Base-by-base conservation (phyloP, 2,329 filamentous ascomycete genomes). In the Chaetothyriales sp. region DNA sequence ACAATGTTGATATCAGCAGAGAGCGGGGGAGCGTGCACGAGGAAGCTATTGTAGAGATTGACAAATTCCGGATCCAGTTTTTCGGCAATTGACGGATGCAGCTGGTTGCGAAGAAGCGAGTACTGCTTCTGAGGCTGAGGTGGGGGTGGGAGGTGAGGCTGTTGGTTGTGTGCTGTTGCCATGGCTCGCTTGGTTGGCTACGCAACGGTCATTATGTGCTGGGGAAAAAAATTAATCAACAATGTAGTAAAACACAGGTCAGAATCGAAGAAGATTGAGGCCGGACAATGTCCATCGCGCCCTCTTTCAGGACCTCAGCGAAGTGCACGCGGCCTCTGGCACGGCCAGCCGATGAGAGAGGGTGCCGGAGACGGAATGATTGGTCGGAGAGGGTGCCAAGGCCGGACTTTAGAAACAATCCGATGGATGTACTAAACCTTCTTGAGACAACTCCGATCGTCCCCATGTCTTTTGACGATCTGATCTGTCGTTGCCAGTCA, bases 41-140 rank as follows among this genome's bases (percentile, higher is more conserved):
- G 58, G 46, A 57, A 51, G n/a, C 56, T 51, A 46, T 61, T 58
- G 57, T 61, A 60, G 25, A 61, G 44, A 49, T 56, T 58, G 43
- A 61, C 53, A 44, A 61, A 61, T 20, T 54, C 56, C 22, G 57
- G 59, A 50, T 61, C 59, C 22, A 61, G 57, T 47, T 49, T 54
- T 22, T 57, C 54, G 15, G 57, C 19, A n/a, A 61, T 49, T 2
- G 57, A 58, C 9, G 57, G 53, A 45, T 61, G 59, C 9, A 61
- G 18, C 25, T 54, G 55, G 48, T 55, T 58, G 43, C 44, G 55
- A 4, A 48, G 47, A 40, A 40, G 33, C 10, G 33, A 40, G 13
- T 15, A 40, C 2, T 40, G 33, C 13, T 40, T 40, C 33, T 15
- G 33, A 20, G 33, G 46, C 19, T 48, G 49, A 33, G 20, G 19